phyloP scores from a whole-genome alignment of 129 eudicot species.

The Tanacetum coccineum region DNA sequence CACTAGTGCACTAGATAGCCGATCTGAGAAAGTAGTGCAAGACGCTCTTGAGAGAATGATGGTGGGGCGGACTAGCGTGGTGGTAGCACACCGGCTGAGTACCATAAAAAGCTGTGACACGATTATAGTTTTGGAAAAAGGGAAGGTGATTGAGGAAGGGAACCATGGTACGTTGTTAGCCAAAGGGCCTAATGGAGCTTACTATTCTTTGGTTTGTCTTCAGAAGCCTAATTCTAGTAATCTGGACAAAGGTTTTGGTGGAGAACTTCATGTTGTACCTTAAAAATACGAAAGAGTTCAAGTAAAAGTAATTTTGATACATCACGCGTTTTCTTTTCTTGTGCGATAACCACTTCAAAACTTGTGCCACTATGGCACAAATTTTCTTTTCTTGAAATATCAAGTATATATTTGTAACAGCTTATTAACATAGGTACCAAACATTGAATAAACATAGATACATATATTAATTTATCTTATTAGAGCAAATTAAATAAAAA shows the following conservation, averaged over 20 bases:
- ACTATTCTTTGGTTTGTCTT: slow-evolving; percentile 61
- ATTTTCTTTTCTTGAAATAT: too few species aligned
- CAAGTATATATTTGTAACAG: too few species aligned
- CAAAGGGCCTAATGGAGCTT: slow-evolving; percentile 62
- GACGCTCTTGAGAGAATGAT: slow-evolving; percentile 71
- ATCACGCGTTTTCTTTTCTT: too few species aligned
- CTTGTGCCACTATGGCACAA: too few species aligned
- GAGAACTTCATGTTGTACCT: too few species aligned
- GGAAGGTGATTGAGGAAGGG: slow-evolving; percentile 79
- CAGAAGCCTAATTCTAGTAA: slow-evolving; percentile 43
- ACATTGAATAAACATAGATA: too few species aligned
- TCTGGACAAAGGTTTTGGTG: slow-evolving; percentile 6
- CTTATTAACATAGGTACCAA: too few species aligned
- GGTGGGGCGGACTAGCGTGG: slow-evolving; percentile 81
- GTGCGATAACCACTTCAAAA: too few species aligned
- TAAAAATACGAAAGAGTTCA: not conserved
- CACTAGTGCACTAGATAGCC: slow-evolving; percentile 87
- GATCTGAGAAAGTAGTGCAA: slow-evolving; percentile 83
- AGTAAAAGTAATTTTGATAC: not conserved
- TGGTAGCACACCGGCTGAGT: slow-evolving; percentile 80
- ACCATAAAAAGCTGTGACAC: too few species aligned
- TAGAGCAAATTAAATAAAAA: too few species aligned
- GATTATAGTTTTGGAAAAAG: too few species aligned
- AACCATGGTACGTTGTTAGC: slow-evolving; percentile 67
- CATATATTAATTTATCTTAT: not conserved